phyloP scores from a whole-genome alignment of 2,329 filamentous ascomycete species.

The Phialophora expanda region DNA sequence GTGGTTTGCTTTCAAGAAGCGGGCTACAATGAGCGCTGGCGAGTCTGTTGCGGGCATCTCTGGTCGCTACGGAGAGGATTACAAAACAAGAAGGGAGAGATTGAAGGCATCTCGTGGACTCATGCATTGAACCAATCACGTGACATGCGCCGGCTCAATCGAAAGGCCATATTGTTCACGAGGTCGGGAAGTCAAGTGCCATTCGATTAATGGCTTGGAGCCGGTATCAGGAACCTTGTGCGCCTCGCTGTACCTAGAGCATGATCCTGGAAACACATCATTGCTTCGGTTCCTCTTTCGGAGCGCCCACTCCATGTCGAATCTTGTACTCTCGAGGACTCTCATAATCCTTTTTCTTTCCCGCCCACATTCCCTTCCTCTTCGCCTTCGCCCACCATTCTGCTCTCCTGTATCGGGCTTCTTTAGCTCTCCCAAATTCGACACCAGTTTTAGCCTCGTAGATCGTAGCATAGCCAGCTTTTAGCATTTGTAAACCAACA shows the following conservation, averaged over 20 bases:
- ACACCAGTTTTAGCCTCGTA: conserved; percentile 91
- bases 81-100: conserved; percentile 3
- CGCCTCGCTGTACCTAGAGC: conserved; percentile 8
- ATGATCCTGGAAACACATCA: not conserved
- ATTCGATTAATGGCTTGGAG: not conserved
- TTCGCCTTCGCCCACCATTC: conserved; percentile 65
- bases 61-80: not conserved
- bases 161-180: not conserved
- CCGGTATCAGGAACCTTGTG: not conserved
- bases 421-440: conserved; percentile 78
- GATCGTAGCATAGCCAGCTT: conserved; percentile 80
- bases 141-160: not conserved
- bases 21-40: conserved; percentile 47
- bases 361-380: conserved; percentile 76
- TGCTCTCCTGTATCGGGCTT: conserved; percentile 55
- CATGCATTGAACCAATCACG: not conserved
- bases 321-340: conserved; percentile 88
- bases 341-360: conserved; percentile 68
- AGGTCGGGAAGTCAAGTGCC: not conserved
- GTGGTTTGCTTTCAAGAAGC: conserved; percentile 51
- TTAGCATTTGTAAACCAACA: conserved; percentile 88
- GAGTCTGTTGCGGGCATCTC: conserved; percentile 39
- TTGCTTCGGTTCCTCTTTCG: conserved; percentile 27
- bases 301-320: conserved; percentile 42
- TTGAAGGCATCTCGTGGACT: not conserved